Evolutionary conservation across 352 stramenopile genomes (phyloP), one percentile per base, ranked within the genome.

Genomic region (Globisporangium paddicum): DNA sequence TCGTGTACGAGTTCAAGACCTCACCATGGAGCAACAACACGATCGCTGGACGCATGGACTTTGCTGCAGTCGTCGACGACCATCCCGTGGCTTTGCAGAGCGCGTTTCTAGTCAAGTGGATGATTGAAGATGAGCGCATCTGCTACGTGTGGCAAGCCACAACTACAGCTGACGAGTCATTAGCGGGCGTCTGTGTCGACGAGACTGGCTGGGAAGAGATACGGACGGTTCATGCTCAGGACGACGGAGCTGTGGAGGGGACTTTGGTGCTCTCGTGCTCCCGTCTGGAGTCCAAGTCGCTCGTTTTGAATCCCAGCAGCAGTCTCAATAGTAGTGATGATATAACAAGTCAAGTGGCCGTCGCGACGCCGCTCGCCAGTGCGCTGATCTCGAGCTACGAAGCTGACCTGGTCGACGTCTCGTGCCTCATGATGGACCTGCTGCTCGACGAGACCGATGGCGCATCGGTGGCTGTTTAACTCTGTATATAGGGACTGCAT

Each of bases 201-300:
- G 56, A 62, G 13, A 48, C 18, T 0, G 23, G 56, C 2, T 62
- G 56, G 56, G 32, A 50, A 1, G 45, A 41, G 46, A 18, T 62
- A 1, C 13, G 18, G 0, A 18, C 54, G 1, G 26, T 53, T 16
- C 1, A 5, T 41, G 47, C 21, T 3, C 13, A 49, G 8, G 21
- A 32, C 21, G 42, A 10, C 41, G 23, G 23, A 19, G 42, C 8
- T 2, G 21, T 19, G 0, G 42, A 32, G 8, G 42, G 42, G 16
- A 58, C 52, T 9, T 3, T 40, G 25, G 26, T 47, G 7, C 38
- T 58, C 37, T 32, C 18, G 16, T 41, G 40, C n/a, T 50, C 38
- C 18, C 40, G 48, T 0, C 10, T 58, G 18, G 23, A 35, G 18
- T 49, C 25, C 52, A 58, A 48, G 51, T 19, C 18, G 38, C 38